Percentiles rank a stretch among this genome's conserved stretches.
phyloP scores from a whole-genome alignment of 2,329 filamentous ascomycete genomes.

The Alternaria triticimaculans region DNA sequence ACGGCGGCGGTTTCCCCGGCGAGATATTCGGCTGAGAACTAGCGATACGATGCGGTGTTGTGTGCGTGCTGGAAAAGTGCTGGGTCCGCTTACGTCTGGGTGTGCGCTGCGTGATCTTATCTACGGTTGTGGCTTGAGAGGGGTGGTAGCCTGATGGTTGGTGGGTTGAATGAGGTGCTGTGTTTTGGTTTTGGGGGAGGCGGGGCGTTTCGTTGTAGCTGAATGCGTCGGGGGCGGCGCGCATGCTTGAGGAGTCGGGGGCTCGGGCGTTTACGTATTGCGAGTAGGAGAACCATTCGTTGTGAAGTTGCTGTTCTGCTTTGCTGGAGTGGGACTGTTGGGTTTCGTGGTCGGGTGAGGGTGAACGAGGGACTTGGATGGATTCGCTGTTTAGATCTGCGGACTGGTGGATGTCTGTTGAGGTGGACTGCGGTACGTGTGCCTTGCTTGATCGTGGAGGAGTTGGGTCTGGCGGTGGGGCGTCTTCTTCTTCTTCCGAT shows the following conservation, averaged over 20 bases:
- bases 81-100: conserved; percentile 25
- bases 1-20: conserved; percentile 34
- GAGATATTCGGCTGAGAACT: conserved; percentile 29
- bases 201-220: conserved; percentile 37
- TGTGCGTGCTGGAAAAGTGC: conserved; percentile 19
- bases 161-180: not conserved
- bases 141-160: conserved; percentile 14
- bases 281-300: conserved; percentile 41
- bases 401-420: conserved; percentile 11
- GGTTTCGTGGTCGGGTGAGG: conserved; percentile 24
- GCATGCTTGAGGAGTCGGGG: conserved; percentile 36
- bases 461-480: not conserved
- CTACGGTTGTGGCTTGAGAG: conserved; percentile 46
- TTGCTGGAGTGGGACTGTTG: conserved; percentile 40
- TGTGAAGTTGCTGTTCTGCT: conserved; percentile 43
- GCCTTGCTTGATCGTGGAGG: conserved; percentile 8
- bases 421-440: not conserved
- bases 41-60: conserved; percentile 30
- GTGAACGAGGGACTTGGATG: conserved; percentile 34
- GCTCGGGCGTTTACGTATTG: conserved; percentile 31
- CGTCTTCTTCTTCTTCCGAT: conserved; percentile 26
- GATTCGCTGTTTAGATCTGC: conserved; percentile 26
- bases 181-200: not conserved
- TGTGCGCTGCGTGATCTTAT: conserved; percentile 33
- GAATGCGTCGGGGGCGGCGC: conserved; percentile 30